Conservation (phyloP, 2,329 filamentous ascomycete genomes). For the Fusarium albosuccineum region DNA sequence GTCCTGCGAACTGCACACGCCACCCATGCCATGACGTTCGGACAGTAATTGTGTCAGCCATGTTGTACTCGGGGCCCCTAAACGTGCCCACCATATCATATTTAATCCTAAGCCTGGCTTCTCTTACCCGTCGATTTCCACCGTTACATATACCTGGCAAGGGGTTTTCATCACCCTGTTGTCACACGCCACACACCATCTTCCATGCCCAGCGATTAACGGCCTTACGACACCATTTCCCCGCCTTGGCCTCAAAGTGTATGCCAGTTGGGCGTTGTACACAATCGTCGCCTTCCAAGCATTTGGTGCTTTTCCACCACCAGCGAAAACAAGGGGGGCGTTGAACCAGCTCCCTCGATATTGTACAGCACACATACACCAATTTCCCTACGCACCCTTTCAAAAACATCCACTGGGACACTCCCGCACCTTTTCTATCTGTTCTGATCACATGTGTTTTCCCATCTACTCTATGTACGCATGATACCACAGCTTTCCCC, state of each 20-base stretch:
- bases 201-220: conserved; percentile 33
- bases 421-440: conserved; percentile 31
- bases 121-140: conserved; percentile 14
- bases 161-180: background rate
- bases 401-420: conserved; percentile 9
- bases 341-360: conserved; percentile 6
- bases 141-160: conserved; percentile 32
- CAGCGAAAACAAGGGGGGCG: background rate
- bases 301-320: conserved; percentile 14
- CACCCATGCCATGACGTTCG: conserved; percentile 49
- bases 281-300: conserved; percentile 16
- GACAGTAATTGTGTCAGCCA: conserved; percentile 42
- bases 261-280: conserved; percentile 19
- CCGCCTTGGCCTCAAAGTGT: conserved; percentile 29
- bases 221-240: conserved; percentile 31
- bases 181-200: conserved; percentile 15
- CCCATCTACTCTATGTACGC: conserved; percentile 30
- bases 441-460: conserved; percentile 34
- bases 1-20: conserved; percentile 55
- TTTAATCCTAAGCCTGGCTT: conserved; percentile 13
- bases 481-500: conserved; percentile 41
- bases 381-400: conserved; percentile 19
- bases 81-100: conserved; percentile 8
- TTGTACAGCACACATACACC: conserved; percentile 12
- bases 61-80: background rate